Evolutionary conservation across 306 rosid genomes (phyloP).

Genomic region (Prunus kanzakura): DNA sequence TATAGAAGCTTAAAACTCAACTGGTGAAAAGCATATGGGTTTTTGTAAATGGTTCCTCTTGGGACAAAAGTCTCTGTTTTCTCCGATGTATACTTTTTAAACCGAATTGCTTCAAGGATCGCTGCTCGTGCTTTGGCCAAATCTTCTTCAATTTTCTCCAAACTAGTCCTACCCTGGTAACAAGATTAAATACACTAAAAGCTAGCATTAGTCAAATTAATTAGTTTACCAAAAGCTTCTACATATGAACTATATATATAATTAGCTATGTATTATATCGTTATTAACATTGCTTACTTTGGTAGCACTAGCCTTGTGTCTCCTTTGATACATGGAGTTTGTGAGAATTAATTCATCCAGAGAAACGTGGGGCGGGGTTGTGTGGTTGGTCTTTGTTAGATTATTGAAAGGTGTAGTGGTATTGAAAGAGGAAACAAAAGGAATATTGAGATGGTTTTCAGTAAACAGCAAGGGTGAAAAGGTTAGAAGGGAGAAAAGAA

Average conservation of each 20-base stretch:
- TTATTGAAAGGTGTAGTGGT: not conserved
- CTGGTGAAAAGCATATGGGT: slow-evolving; percentile 42
- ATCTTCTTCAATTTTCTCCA: slow-evolving; percentile 34
- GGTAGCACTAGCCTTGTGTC: not conserved
- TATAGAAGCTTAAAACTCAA: not conserved
- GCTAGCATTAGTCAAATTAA: not conserved
- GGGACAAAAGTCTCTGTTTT: slow-evolving; percentile 37
- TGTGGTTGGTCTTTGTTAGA: slow-evolving; percentile 10
- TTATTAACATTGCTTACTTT: slow-evolving; percentile 7
- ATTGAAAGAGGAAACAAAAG: slow-evolving; percentile 8
- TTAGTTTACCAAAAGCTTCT: not conserved
- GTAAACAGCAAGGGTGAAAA: not conserved
- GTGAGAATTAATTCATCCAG: not conserved
- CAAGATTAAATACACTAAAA: not conserved
- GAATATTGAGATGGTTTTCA: slow-evolving; percentile 7
- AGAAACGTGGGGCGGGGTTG: not conserved
- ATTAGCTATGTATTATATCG: too few species aligned
- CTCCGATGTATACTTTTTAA: slow-evolving; percentile 21
- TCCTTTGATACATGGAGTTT: slow-evolving; percentile 5
- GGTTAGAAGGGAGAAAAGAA: slow-evolving; percentile 2
- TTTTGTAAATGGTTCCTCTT: slow-evolving; percentile 51
- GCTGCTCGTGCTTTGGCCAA: slow-evolving; percentile 44
- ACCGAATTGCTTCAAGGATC: slow-evolving; percentile 32
- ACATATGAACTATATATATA: not conserved
- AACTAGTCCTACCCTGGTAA: slow-evolving; percentile 20